These are phyloP conservation scores for Hypoxylon cercidicola DNA, from an alignment of 495 filamentous ascomycete species.

Conservation along the genomic window DNA sequence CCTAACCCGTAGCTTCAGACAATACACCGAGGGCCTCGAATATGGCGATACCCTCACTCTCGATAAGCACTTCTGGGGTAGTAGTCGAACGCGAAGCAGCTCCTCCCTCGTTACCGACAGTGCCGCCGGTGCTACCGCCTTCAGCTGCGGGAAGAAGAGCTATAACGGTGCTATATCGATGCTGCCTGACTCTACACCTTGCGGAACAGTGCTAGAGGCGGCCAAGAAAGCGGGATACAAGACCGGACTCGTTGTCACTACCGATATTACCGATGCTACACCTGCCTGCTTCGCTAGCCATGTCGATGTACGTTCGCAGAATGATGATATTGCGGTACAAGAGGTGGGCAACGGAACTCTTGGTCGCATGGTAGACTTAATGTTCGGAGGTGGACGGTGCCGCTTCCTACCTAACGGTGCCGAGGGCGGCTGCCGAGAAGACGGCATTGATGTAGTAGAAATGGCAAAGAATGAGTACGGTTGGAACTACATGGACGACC, in stretches of 20 bases:
- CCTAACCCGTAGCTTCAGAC: slow-evolving; percentile 84
- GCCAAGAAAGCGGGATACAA: slow-evolving; percentile 90
- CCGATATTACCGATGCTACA: slow-evolving; percentile 95
- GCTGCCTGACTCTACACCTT: slow-evolving; percentile 83
- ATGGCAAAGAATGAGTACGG: slow-evolving; percentile 76
- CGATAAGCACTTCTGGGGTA: slow-evolving; percentile 88
- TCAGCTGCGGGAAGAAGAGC: slow-evolving; percentile 89
- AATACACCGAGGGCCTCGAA: slow-evolving; percentile 72
- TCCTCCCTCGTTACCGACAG: slow-evolving; percentile 90
- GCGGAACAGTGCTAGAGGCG: slow-evolving; percentile 94
- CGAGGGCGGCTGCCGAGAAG: slow-evolving; percentile 77
- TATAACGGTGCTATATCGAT: slow-evolving; percentile 97
- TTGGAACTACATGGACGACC: slow-evolving; percentile 79
- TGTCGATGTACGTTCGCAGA: slow-evolving; percentile 78
- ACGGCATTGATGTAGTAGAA: slow-evolving; percentile 74
- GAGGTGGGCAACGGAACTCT: slow-evolving; percentile 84
- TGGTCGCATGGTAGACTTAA: slow-evolving; percentile 86
- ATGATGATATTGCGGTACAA: slow-evolving; percentile 92
- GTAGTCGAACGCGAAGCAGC: slow-evolving; percentile 84
- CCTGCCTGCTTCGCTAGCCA: slow-evolving; percentile 95
- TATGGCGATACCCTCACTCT: slow-evolving; percentile 77
- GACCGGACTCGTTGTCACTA: slow-evolving; percentile 95
- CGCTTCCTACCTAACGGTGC: slow-evolving; percentile 88
- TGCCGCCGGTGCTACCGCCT: slow-evolving; percentile 94
- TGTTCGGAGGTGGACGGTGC: slow-evolving; percentile 91